Conservation (phyloP, 1,139 yeast genomes). For the Debaryomyces nepalensis region DNA sequence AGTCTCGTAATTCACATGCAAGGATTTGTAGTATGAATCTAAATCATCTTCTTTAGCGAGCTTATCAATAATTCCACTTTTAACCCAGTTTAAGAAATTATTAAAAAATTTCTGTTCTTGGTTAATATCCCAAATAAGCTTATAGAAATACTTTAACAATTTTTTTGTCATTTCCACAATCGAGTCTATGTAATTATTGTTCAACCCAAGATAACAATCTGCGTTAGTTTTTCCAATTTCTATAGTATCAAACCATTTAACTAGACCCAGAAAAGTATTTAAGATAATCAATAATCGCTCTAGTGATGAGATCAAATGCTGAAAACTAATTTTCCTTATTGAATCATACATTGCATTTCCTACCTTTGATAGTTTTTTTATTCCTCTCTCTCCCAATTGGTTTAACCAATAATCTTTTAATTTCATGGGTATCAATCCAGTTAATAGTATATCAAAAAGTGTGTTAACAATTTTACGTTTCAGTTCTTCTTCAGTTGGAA, state of each 20-base stretch:
- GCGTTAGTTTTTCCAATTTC: conserved; percentile 6
- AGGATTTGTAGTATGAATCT: conserved; percentile 28
- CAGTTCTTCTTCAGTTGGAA: conserved; percentile 19
- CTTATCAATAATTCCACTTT: conserved; percentile 39
- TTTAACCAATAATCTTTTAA: conserved; percentile 49
- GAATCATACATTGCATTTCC: conserved; percentile 57
- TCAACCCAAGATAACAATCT: conserved; percentile 34
- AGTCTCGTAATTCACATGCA: conserved; percentile 24
- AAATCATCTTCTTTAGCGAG: conserved; percentile 43
- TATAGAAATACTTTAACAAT: conserved; percentile 42
- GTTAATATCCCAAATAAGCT: conserved; percentile 51
- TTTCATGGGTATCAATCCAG: conserved; percentile 56
- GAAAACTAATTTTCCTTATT: conserved; percentile 49
- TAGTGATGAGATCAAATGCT: conserved; percentile 55
- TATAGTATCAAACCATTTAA: conserved; percentile 39
- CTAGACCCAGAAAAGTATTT: conserved; percentile 50
- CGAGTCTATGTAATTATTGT: conserved; percentile 26
- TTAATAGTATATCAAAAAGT: conserved; percentile 56
- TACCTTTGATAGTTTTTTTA: conserved; percentile 58
- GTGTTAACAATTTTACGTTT: conserved; percentile 18
- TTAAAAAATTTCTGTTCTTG: conserved; percentile 58
- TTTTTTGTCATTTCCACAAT: conserved; percentile 35
- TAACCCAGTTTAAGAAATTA: conserved; percentile 56
- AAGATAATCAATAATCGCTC: conserved; percentile 62
- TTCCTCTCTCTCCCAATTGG: conserved; percentile 70